Evolutionary conservation across 352 stramenopile genomes (phyloP).

Genomic region (Phytophthora syringae): DNA sequence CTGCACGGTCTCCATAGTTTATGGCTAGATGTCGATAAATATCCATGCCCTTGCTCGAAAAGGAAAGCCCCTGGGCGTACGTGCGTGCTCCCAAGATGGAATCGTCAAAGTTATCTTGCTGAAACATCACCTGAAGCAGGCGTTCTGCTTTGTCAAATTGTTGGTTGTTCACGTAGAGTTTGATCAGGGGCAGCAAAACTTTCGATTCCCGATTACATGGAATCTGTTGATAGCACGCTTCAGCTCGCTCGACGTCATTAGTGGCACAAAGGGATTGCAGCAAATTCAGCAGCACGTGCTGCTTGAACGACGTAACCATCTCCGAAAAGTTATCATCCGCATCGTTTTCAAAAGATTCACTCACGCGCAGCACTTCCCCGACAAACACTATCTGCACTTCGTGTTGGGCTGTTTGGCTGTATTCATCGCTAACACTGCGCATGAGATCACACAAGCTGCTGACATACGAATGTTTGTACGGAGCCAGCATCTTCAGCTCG

Average conservation of each 20-base stretch:
- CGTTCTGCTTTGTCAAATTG: conserved; percentile 56
- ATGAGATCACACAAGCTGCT: conserved; percentile 56
- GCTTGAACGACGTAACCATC: conserved; percentile 45
- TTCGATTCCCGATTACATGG: conserved; percentile 38
- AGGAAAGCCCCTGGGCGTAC: conserved; percentile 52
- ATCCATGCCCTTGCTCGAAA: conserved; percentile 57
- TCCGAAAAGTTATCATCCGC: conserved; percentile 35
- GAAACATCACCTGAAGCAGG: conserved; percentile 56
- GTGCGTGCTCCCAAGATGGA: conserved; percentile 53
- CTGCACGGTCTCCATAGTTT: conserved; percentile 59
- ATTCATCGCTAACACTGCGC: conserved; percentile 57
- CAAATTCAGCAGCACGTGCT: conserved; percentile 50
- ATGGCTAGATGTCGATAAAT: conserved; percentile 70
- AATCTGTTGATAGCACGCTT: conserved; percentile 65
- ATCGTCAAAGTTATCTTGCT: conserved; percentile 52
- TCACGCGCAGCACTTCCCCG: conserved; percentile 67
- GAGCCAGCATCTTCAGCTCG: conserved; percentile 77
- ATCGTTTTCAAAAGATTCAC: conserved; percentile 53
- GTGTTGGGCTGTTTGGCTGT: conserved; percentile 38
- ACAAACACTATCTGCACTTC: conserved; percentile 51
- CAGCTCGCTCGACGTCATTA: conserved; percentile 61
- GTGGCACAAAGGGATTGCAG: conserved; percentile 53
- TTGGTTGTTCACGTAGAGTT: conserved; percentile 56
- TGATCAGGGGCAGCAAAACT: conserved; percentile 60
- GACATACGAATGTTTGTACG: conserved; percentile 61